Evolutionary conservation across 73 alveolate species (phyloP).

Genomic region (Paramecium sexaurelia): DNA sequence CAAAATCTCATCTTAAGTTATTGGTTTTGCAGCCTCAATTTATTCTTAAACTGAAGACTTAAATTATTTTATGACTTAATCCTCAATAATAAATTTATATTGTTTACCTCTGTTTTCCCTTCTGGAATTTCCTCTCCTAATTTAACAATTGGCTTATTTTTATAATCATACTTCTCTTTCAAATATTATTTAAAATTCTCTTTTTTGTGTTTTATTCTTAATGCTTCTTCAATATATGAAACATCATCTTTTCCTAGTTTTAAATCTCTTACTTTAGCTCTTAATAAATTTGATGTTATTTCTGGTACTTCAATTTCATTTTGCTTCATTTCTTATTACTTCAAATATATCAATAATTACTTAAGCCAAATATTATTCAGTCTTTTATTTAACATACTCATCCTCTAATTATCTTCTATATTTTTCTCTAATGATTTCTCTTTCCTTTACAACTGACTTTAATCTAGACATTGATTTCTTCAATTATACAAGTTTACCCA

Average conservation of each 20-base stretch:
- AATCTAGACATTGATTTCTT: constrained; percentile 79
- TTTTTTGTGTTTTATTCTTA: background rate
- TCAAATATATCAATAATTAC: background rate
- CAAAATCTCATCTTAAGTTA: constrained; percentile 65
- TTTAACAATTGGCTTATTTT: constrained; percentile 49
- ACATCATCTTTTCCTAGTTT: constrained; percentile 60
- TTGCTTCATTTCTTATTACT: background rate
- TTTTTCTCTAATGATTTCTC: constrained; percentile 73
- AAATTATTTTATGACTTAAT: constrained; percentile 59
- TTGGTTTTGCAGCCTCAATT: constrained; percentile 45
- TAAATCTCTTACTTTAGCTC: constrained; percentile 64
- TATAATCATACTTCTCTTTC: constrained; percentile 57
- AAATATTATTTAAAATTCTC: constrained; percentile 35
- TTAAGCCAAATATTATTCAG: constrained; percentile 46
- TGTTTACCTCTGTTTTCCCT: constrained; percentile 32
- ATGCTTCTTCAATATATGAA: constrained; percentile 64
- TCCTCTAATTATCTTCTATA: constrained; percentile 79
- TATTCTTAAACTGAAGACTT: constrained; percentile 51
- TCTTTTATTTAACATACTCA: constrained; percentile 74
- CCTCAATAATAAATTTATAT: background rate
- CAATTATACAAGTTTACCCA: constrained; percentile 66
- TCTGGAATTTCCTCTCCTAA: background rate
- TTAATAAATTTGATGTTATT: constrained; percentile 54
- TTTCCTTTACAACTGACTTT: constrained; percentile 77
- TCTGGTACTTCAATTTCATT: constrained; percentile 50